Base-by-base conservation (phyloP, 306 rosid species). In the Urtica urens region DNA sequence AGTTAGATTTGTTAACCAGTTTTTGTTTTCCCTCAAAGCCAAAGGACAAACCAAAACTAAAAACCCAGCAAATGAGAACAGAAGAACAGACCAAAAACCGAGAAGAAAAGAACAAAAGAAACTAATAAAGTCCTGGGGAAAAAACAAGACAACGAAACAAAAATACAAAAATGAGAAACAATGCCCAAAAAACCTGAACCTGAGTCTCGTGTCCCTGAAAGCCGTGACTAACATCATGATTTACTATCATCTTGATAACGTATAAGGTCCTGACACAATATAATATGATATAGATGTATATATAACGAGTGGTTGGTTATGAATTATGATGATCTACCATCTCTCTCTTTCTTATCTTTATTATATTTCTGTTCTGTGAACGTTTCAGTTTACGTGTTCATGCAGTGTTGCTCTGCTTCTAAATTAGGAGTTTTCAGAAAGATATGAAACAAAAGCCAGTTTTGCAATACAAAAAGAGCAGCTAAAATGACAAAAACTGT, bases 251-350 rank as follows among this genome's bases (percentile, higher is more conserved):
- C 49, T 44, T 6, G 11, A 29, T 17, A 3, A 4, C 11, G 14
- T 27, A 27, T 7, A 28, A 49, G 30, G 38, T 30, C 35, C n/a
- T 35, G 40, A 35, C 40, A 35, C n/a, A 7, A n/a, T n/a, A n/a
- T n/a, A n/a, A n/a, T n/a, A n/a, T n/a, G n/a, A n/a, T n/a, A n/a
- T n/a, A n/a, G n/a, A n/a, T n/a, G n/a, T n/a, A n/a, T n/a, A n/a
- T n/a, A n/a, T n/a, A n/a, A n/a, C n/a, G n/a, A n/a, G n/a, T 5
- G 49, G 25, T 18, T 44, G 50, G 50, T 23, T 45, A 45, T 45
- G 30, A 13, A 12, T 17, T 3, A n/a, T n/a, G n/a, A n/a, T n/a
- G n/a, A n/a, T n/a, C n/a, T n/a, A n/a, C n/a, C n/a, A n/a, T n/a
- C n/a, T 45, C 10, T 45, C 26, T 45, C 14, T 0, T n/a, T n/a